Evolutionary conservation across 1,284 basidiomycete species (phyloP).

Genomic region (Amylostereum areolatum): DNA sequence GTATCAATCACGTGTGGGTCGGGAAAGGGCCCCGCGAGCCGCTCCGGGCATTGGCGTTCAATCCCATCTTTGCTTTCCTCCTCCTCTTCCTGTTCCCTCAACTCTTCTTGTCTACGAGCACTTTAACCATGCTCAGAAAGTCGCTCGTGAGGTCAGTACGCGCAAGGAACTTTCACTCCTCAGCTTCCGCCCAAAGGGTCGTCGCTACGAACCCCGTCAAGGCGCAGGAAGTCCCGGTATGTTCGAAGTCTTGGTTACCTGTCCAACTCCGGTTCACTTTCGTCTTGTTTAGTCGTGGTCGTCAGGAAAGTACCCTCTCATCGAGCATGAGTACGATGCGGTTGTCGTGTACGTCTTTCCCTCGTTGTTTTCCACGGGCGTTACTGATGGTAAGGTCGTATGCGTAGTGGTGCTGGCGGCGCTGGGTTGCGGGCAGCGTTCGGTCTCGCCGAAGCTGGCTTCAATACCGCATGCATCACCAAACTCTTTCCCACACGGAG

Average conservation of each 20-base stretch:
- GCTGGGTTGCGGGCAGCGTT: slow-evolving; percentile 98
- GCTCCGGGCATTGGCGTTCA: background rate
- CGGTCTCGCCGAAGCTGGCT: slow-evolving; percentile 96
- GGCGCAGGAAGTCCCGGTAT: slow-evolving; percentile 78
- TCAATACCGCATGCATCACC: slow-evolving; percentile 98
- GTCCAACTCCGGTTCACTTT: slow-evolving; percentile 10
- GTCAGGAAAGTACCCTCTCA: slow-evolving; percentile 87
- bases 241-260: slow-evolving; percentile 12
- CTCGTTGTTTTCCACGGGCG: slow-evolving; percentile 1
- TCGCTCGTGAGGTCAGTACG: slow-evolving; percentile 34
- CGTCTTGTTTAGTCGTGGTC: slow-evolving; percentile 53
- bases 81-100: slow-evolving; percentile 3
- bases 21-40: too few relatives aligned
- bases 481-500: slow-evolving; percentile 99
- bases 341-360: slow-evolving; percentile 82
- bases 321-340: slow-evolving; percentile 97
- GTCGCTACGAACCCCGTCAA: slow-evolving; percentile 74
- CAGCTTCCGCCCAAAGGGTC: slow-evolving; percentile 53
- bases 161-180: slow-evolving; percentile 56
- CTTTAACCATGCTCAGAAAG: slow-evolving; percentile 28
- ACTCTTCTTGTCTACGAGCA: background rate
- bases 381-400: slow-evolving; percentile 7
- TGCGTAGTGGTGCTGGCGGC: slow-evolving; percentile 87
- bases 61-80: background rate
- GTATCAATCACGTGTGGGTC: too few relatives aligned